Evolutionary conservation across 2,329 filamentous ascomycete species (phyloP).

Genomic region (Colletotrichum spaethianum): DNA sequence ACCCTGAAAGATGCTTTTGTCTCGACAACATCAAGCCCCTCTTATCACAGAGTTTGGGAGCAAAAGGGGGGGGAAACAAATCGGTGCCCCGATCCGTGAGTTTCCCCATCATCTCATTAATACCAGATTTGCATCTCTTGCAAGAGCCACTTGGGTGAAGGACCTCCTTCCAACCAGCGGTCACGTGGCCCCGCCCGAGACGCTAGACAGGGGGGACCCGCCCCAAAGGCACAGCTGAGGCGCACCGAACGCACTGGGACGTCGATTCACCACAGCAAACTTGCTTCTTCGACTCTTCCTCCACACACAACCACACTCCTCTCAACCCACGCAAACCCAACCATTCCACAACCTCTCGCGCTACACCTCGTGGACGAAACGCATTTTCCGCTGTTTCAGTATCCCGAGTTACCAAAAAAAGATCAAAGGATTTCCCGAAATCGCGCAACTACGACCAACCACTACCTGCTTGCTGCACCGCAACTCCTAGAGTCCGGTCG

Average conservation of each 20-base stretch:
- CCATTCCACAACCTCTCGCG: conserved; percentile 30
- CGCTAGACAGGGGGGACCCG: conserved; percentile 35
- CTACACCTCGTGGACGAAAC: conserved; percentile 40
- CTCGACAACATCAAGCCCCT: not conserved
- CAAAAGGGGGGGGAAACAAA: not conserved
- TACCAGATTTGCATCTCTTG: not conserved
- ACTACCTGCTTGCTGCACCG: conserved; percentile 5
- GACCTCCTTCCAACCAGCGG: not conserved
- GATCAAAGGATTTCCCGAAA: conserved; percentile 17
- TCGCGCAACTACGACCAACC: conserved; percentile 22
- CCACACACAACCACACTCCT: conserved; percentile 29
- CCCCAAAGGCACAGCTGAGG: conserved; percentile 34
- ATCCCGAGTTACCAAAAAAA: conserved; percentile 33
- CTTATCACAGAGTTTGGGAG: too few relatives aligned
- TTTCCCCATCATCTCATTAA: too few relatives aligned
- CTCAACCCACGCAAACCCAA: conserved; percentile 16
- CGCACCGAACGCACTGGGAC: conserved; percentile 29
- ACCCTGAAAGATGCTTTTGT: not conserved
- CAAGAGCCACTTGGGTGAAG: not conserved
- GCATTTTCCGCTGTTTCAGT: conserved; percentile 38
- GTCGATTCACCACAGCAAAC: conserved; percentile 34
- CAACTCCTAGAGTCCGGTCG: conserved; percentile 28
- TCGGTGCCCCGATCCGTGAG: not conserved
- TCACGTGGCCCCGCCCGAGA: conserved; percentile 30
- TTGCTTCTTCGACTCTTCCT: conserved; percentile 37